Evolutionary conservation across 768 basidiomycete genomes (phyloP), one percentile per base, ranked within the genome.

Genomic region (Tulasnella calospora): DNA sequence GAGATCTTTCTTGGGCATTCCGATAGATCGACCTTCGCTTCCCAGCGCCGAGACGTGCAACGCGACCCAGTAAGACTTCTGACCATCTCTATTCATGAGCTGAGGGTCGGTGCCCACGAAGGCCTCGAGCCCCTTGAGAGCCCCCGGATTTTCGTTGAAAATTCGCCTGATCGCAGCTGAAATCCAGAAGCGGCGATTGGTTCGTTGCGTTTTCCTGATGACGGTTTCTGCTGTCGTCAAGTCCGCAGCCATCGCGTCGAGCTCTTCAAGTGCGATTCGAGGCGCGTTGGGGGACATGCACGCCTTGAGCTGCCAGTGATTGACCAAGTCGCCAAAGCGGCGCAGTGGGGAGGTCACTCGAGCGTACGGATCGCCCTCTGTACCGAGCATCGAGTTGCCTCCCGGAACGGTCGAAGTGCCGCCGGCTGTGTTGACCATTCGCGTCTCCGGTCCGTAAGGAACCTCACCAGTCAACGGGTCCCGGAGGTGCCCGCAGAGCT

Each of bases 261-360:
- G 81, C 83, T 87, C 88, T 40, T 85, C 84, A 3, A 81, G 71
- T 40, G 85, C 85, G 81, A 92, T 91, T 4, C 87, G 83, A 55
- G 86, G 84, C 70, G 77, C 78, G 7, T 86, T 83, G 47, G 78
- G 70, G 9, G 80, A 81, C 36, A 80, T 9, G 82, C 83, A 17
- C 83, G 84, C 9, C 82, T 98, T 96, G 84, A 99, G 90, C 83
- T 99, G 96, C 95, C 96, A 99, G 85, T 99, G 98, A 13, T 86
- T 85, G 17, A 96, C 83, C 77, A 98, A 83, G 84, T 99, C 98
- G 46, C 85, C 84, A 83, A 90, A 98, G 67, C 98, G 90, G 57
- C 98, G 89, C 67, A 99, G 85, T 0, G 98, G 98, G 7, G 92
- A 94, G 12, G 98, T 98, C 12, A 89, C 90, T 30, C 93, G 89